A percentile compares a stretch with the other conserved stretches of the same genome.
Evolutionary conservation across 1,284 basidiomycete genomes (phyloP).

Genomic region (Ustanciosporium gigantosporum): DNA sequence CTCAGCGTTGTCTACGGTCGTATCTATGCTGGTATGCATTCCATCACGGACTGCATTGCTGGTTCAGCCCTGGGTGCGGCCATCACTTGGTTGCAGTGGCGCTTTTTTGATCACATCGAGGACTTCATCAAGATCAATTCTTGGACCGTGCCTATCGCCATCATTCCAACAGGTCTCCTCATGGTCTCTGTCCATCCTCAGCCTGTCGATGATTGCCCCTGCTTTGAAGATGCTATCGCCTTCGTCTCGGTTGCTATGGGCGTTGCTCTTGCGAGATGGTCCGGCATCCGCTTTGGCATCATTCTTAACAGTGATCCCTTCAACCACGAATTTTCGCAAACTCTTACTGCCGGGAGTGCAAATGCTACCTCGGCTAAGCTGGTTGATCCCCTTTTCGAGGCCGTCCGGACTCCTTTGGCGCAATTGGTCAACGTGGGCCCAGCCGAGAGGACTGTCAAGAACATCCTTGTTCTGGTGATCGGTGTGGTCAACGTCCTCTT

Average conservation of each 20-base stretch:
- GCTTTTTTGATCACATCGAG: slow-evolving; percentile 58
- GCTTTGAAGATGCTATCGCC: slow-evolving; percentile 96
- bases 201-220: slow-evolving; percentile 87
- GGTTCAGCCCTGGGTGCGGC: slow-evolving; percentile 55
- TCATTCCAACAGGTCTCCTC: slow-evolving; percentile 71
- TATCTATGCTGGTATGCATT: slow-evolving; percentile 69
- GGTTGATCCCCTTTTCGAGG: not conserved
- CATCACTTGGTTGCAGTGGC: slow-evolving; percentile 62
- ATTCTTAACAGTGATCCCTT: slow-evolving; percentile 14
- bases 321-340: slow-evolving; percentile 14
- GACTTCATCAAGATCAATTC: slow-evolving; percentile 61
- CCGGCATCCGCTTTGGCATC: slow-evolving; percentile 18
- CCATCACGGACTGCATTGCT: slow-evolving; percentile 57
- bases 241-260: slow-evolving; percentile 84
- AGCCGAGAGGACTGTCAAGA: slow-evolving; percentile 13
- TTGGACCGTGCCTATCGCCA: slow-evolving; percentile 69
- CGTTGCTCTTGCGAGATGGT: slow-evolving; percentile 73
- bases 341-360: too few relatives aligned
- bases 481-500: slow-evolving; percentile 70
- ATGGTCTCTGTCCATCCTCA: slow-evolving; percentile 84
- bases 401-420: slow-evolving; percentile 5
- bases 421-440: slow-evolving; percentile 11
- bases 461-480: slow-evolving; percentile 65
- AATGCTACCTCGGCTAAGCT: not conserved
- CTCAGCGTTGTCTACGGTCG: slow-evolving; percentile 84